These are phyloP conservation scores for Fusarium palustre DNA, from an alignment of 2,329 filamentous ascomycete genomes.

Conservation along the genomic window DNA sequence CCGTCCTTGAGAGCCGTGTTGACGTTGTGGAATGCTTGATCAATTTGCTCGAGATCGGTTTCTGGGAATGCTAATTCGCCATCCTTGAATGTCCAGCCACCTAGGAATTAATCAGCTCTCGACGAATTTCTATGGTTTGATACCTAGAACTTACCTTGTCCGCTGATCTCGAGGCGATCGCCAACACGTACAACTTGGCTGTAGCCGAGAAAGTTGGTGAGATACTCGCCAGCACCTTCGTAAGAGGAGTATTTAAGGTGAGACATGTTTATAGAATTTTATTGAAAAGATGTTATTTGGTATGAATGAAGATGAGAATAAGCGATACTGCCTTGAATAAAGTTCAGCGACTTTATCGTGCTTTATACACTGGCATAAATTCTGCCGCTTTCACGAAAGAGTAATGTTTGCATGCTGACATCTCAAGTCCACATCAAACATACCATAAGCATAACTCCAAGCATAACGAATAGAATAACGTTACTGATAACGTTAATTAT, in stretches of 20 bases:
- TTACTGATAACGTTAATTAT: background rate
- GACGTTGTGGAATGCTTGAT: constrained; percentile 66
- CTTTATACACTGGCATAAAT: background rate
- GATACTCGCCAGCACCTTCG: constrained; percentile 46
- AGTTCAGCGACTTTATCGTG: background rate
- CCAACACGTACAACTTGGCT: constrained; percentile 62
- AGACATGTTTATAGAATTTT: constrained; percentile 40
- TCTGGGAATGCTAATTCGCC: constrained; percentile 48
- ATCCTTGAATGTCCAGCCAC: constrained; percentile 46
- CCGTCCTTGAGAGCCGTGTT: constrained; percentile 60
- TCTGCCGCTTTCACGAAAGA: background rate
- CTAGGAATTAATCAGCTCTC: constrained; percentile 24
- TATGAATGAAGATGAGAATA: rapidly evolving
- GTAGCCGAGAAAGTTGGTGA: constrained; percentile 53
- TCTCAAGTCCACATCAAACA: no score
- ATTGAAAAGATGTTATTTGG: rapidly evolving
- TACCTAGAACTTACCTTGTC: constrained; percentile 54
- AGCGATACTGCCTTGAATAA: background rate
- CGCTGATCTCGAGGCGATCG: constrained; percentile 59
- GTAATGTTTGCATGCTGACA: background rate
- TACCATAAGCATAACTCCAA: background rate
- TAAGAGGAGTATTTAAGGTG: constrained; percentile 49
- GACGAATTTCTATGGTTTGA: background rate
- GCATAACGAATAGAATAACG: background rate
- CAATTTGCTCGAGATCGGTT: constrained; percentile 57